These are phyloP conservation scores for Zanthoxylum bungeanum DNA, from an alignment of 345 rosid species.

Conservation along the genomic window DNA sequence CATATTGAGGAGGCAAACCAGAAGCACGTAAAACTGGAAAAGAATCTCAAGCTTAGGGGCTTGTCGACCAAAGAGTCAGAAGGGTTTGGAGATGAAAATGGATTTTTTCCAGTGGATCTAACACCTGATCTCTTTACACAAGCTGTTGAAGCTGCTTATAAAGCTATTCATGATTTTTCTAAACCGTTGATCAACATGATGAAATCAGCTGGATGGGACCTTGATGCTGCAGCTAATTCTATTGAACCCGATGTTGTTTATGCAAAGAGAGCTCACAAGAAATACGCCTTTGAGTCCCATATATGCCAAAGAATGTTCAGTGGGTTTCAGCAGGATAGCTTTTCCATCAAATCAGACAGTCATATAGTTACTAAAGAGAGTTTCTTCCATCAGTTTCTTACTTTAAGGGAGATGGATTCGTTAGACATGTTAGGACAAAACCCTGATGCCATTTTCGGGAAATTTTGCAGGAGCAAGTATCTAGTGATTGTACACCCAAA, in stretches of 20 bases:
- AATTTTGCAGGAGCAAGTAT: constrained; percentile 70
- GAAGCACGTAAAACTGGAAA: constrained; percentile 66
- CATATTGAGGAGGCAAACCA: constrained; percentile 76
- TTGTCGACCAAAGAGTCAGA: constrained; percentile 62
- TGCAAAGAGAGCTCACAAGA: constrained; percentile 83
- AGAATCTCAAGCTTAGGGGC: constrained; percentile 80
- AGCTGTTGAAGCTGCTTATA: constrained; percentile 58
- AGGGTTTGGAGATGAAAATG: constrained; percentile 44
- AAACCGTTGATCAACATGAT: constrained; percentile 85
- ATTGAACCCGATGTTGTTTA: constrained; percentile 69
- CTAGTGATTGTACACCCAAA: constrained; percentile 66
- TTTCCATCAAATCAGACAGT: constrained; percentile 43
- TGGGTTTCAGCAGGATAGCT: constrained; percentile 70
- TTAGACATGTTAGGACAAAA: constrained; percentile 64
- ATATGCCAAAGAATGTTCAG: constrained; percentile 78
- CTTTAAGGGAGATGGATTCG: constrained; percentile 68
- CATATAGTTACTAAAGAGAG: constrained; percentile 40
- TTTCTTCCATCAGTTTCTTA: constrained; percentile 68
- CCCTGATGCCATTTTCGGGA: constrained; percentile 69
- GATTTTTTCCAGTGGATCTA: constrained; percentile 45
- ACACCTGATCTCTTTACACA: constrained; percentile 62
- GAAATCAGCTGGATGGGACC: constrained; percentile 95
- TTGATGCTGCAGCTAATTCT: constrained; percentile 79
- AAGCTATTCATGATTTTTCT: constrained; percentile 86
- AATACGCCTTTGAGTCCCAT: constrained; percentile 79